These are phyloP conservation scores for Pleurotus cornucopiae DNA, from an alignment of 768 basidiomycete species.

Conservation along the genomic window DNA sequence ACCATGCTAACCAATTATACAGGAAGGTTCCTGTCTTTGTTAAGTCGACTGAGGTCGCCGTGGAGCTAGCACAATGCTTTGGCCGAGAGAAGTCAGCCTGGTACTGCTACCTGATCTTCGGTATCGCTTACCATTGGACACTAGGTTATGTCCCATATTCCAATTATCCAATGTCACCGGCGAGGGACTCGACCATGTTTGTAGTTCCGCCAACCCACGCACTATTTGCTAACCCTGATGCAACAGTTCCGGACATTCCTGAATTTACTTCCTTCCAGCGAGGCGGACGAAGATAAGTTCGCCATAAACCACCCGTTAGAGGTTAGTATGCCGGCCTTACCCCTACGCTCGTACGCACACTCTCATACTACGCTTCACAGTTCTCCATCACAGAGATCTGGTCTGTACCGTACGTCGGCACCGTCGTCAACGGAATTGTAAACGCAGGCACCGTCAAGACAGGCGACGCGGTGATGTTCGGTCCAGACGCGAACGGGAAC, in stretches of 20 bases:
- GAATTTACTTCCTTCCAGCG: constrained; percentile 86
- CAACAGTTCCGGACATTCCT: constrained; percentile 79
- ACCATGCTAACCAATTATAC: background rate
- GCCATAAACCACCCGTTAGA: constrained; percentile 75
- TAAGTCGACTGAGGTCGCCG: constrained; percentile 73
- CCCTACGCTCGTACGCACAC: constrained; percentile 5
- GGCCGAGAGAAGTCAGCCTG: constrained; percentile 60
- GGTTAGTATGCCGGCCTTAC: constrained; percentile 29
- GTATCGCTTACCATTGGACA: background rate
- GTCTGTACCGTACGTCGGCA: constrained; percentile 85
- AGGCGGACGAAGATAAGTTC: constrained; percentile 79
- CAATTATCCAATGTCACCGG: constrained; percentile 93
- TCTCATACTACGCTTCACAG: constrained; percentile 26
- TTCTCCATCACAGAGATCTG: constrained; percentile 85
- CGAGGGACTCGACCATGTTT: constrained; percentile 77
- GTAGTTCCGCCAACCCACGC: constrained; percentile 11
- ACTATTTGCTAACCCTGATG: background rate
- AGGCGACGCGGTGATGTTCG: constrained; percentile 80
- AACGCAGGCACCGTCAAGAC: constrained; percentile 71
- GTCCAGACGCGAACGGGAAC: constrained; percentile 91
- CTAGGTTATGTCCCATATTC: constrained; percentile 86
- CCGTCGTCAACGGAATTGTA: constrained; percentile 81
- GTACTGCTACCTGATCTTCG: background rate
- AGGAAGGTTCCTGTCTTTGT: constrained; percentile 86
- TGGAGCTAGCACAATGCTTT: constrained; percentile 73